Evolutionary conservation across 2,329 filamentous ascomycete genomes (phyloP).

Genomic region (Rugonectria rugulosa): DNA sequence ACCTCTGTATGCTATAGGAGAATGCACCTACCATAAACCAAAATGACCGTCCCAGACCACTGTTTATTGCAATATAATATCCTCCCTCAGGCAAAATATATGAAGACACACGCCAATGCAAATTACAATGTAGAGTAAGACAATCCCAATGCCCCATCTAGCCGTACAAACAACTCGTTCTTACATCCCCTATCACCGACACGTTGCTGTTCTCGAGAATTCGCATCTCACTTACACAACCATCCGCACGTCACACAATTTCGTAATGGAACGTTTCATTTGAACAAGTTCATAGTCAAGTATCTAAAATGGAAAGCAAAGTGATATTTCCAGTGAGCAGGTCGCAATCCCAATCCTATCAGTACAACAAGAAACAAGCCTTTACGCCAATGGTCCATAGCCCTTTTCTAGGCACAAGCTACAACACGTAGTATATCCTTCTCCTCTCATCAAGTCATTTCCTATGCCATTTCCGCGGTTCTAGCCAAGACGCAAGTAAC

Average conservation of each 20-base stretch:
- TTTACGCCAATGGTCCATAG: conserved; percentile 31
- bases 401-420: conserved; percentile 29
- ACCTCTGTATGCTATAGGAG: no score
- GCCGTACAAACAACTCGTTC: neutral
- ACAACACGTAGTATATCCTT: conserved; percentile 24
- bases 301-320: conserved; percentile 23
- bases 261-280: conserved; percentile 1
- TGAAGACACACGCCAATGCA: no score
- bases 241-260: neutral
- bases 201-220: neutral
- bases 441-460: conserved; percentile 18
- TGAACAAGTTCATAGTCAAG: conserved; percentile 8
- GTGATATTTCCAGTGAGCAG: conserved; percentile 31
- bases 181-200: neutral
- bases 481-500: neutral
- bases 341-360: conserved; percentile 36
- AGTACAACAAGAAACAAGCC: conserved; percentile 30
- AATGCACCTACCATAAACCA: no score
- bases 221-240: neutral
- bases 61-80: neutral
- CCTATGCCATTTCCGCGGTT: conserved; percentile 5
- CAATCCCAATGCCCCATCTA: neutral
- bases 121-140: no score
- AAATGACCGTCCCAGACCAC: neutral
- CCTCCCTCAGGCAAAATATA: neutral